Base-by-base conservation (phyloP, 1,284 basidiomycete species). In the Microbotryum intermedium region DNA sequence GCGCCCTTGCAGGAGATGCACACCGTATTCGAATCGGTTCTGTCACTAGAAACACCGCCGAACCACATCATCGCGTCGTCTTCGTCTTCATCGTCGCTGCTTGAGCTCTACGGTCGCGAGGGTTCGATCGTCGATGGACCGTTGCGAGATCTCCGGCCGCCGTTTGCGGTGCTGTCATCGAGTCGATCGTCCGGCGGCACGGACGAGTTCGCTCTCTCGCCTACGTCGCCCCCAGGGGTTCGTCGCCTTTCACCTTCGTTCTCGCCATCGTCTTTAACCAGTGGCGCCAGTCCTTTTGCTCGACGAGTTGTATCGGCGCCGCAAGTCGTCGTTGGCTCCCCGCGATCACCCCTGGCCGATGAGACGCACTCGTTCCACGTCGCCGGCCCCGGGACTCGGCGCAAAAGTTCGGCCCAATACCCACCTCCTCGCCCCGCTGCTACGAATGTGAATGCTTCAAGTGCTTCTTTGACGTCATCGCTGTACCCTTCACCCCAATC, bases 61-160 rank as follows among this genome's bases (percentile, higher is more conserved):
- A 39, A 39, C 34, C 13, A 39, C 13, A 6, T 39, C 34, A 39
- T 39, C 34, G 34, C 52, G 26, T n/a, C 49, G 10, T 23, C 44
- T 21, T 42, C 54, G 4, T 59, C 50, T n/a, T n/a, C 44, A 2
- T 49, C 28, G 7, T 26, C 8, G 25, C 20, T 1, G 13, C 26
- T 10, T 16, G 34, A 39, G 6, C 13, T 39, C 34, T 39, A 39
- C 34, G 34, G 34, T 16, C 34, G 34, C 34, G 34, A 39, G 34
- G 16, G 34, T 39, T 39, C 34, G 9, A 39, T 39, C 34, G 39
- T 59, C 25, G 61, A 62, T 47, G 61, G 57, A 1, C 61, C 61
- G 13, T 58, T 59, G 2, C 47, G 39, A 18, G 55, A 56, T 8
- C 55, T 63, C 23, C 34, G 59, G 13, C 61, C 61, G 18, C 52